phyloP scores from a whole-genome alignment of 1,284 basidiomycete species.

The Trametes hirsuta region DNA sequence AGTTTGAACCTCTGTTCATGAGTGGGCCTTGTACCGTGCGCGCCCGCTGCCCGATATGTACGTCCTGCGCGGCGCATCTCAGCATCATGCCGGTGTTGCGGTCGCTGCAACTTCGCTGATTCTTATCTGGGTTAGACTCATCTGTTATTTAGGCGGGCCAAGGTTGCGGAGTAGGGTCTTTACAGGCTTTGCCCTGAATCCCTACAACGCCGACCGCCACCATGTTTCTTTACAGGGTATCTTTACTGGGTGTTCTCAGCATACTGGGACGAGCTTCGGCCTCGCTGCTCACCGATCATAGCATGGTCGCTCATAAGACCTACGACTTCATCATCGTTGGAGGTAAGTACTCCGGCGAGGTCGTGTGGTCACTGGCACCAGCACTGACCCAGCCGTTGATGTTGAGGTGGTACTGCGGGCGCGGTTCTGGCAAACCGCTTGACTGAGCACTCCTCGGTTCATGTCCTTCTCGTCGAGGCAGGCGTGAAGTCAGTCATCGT shows the following conservation, averaged over 20 bases:
- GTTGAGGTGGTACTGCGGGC: slow-evolving; percentile 11
- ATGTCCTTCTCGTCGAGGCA: slow-evolving; percentile 26
- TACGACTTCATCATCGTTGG: slow-evolving; percentile 47
- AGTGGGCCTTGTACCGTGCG: not conserved
- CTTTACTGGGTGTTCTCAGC: too few relatives aligned
- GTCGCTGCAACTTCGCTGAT: not conserved
- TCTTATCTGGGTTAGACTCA: not conserved
- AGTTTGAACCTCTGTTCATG: not conserved
- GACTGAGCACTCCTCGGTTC: slow-evolving; percentile 7
- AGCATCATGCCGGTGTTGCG: not conserved
- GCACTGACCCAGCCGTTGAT: too few relatives aligned
- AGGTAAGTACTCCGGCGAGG: too few relatives aligned
- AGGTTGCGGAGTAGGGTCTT: not conserved
- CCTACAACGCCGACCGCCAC: too few relatives aligned
- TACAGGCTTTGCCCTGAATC: too few relatives aligned
- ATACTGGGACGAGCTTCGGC: not conserved
- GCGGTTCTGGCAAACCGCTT: slow-evolving; percentile 15
- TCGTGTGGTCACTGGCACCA: too few relatives aligned
- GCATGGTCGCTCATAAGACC: not conserved
- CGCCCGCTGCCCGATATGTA: not conserved
- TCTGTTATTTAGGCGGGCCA: not conserved
- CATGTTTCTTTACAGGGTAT: too few relatives aligned
- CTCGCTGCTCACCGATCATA: not conserved
- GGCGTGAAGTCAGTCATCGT: slow-evolving; percentile 3
- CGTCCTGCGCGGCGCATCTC: not conserved